These are phyloP conservation scores for Chlamydomonas sp. DNA, from an alignment of 139 green algal species.

Conservation along the genomic window DNA sequence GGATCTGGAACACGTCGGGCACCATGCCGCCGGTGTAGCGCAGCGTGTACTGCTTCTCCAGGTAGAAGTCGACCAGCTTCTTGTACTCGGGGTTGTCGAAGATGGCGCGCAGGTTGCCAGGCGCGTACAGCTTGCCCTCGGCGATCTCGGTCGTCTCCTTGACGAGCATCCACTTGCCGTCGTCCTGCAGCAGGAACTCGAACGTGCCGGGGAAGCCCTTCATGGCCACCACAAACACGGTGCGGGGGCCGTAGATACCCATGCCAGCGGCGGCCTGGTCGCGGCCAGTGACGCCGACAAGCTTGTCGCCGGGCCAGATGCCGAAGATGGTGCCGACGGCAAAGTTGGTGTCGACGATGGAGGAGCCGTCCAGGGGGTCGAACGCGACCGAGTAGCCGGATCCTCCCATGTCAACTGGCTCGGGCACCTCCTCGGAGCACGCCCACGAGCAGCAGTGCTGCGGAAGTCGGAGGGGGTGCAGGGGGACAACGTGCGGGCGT, in stretches of 20 bases:
- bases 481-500: too few relatives aligned
- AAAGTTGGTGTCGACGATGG: conserved; percentile 96
- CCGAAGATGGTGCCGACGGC: conserved; percentile 91
- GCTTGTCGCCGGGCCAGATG: conserved; percentile 81
- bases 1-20: conserved; percentile 90
- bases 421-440: conserved; percentile 90
- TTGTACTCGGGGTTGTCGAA: conserved; percentile 93
- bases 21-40: conserved; percentile 95
- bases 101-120: conserved; percentile 90
- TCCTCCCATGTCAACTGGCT: conserved; percentile 78
- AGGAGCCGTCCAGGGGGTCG: conserved; percentile 89
- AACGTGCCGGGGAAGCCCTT: conserved; percentile 79
- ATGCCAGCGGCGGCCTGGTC: conserved; percentile 82
- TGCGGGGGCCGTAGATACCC: conserved; percentile 86
- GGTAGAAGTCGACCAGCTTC: conserved; percentile 82
- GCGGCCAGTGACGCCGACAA: conserved; percentile 69
- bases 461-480: too few relatives aligned
- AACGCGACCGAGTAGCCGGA: conserved; percentile 85
- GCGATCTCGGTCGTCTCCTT: conserved; percentile 87
- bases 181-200: conserved; percentile 94
- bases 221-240: conserved; percentile 83
- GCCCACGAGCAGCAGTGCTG: conserved; percentile 76
- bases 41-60: conserved; percentile 94
- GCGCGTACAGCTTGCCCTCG: conserved; percentile 93
- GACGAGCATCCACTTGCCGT: conserved; percentile 92